Base-by-base conservation (phyloP, 73 alveolate genomes). In the Vitrella brassicaformis region DNA sequence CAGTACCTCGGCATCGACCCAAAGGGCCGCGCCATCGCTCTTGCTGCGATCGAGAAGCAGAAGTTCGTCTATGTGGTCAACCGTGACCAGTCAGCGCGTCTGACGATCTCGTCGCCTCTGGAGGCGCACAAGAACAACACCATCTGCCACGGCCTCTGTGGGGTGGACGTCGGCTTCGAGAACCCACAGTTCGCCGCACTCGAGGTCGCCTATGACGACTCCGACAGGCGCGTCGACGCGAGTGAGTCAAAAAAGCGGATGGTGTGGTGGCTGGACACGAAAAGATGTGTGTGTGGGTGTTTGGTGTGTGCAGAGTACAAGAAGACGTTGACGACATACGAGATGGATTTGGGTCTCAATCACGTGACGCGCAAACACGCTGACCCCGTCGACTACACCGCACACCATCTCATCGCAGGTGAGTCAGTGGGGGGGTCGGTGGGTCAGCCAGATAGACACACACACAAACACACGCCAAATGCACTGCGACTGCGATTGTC, bases 1-100 rank as follows among this genome's bases (percentile, higher is more conserved):
- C 97, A 95, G 75, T 96, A 95, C 92, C 73, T 97, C 28, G 99
- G 98, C 19, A 94, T 93, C 14, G 99, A 97, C 83, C 99, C 99
- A 30, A 96, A 94, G 86, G 99, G 99, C 66, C 88, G 99, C 71
- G 98, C 98, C 0, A 84, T 96, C 56, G 92, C 96, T 99, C 85
- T 97, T 28, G 98, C 98, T 28, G 99, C 99, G 30, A 93, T 95
- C 19, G 99, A 97, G 88, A 96, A 96, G 86, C 92, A 91, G 81
- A 97, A 97, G 86, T 97, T 93, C 75, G 99, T 96, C 31, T 97
- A 94, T 90, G 92, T 96, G 71, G 87, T 97, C 72, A 92, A 91
- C 80, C 89, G 99, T 75, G 99, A 97, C 83, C 81, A 88, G 67
- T 90, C 93, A 67, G 92, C 88, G 84, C 90, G 91, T 75, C 88